Evolutionary conservation across 495 filamentous ascomycete species (phyloP).

Genomic region (Friedmanniomyces simplex): DNA sequence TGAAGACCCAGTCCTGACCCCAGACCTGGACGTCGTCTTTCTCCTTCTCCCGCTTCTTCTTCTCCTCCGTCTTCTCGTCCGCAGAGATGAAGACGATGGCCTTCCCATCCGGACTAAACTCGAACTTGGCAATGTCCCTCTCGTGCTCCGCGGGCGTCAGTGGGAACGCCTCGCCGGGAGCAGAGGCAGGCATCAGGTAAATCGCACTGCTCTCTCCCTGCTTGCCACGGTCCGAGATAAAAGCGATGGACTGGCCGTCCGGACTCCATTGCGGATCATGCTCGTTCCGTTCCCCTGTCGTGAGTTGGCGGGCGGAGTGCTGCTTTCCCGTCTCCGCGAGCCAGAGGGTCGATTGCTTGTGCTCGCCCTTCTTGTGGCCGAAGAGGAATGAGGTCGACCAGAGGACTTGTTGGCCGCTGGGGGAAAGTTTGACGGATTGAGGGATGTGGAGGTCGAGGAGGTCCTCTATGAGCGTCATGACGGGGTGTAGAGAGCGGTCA

Average conservation of each 20-base stretch:
- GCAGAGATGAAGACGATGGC: constrained; percentile 24
- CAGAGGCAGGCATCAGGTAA: constrained; percentile 11
- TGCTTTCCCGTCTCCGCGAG: constrained; percentile 19
- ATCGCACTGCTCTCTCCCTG: constrained; percentile 21
- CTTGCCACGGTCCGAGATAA: constrained; percentile 23
- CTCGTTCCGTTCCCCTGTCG: constrained; percentile 20
- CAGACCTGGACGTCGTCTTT: constrained; percentile 51
- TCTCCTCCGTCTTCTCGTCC: constrained; percentile 22
- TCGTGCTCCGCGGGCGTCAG: constrained; percentile 18
- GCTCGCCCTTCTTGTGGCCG: constrained; percentile 9
- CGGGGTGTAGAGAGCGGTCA: background rate
- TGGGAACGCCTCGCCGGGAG: constrained; percentile 4
- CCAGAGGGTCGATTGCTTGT: constrained; percentile 17
- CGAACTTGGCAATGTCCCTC: constrained; percentile 12
- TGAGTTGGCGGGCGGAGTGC: constrained; percentile 21
- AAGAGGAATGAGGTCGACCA: constrained; percentile 10
- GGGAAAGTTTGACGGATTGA: constrained; percentile 15
- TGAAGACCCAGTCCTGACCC: constrained; percentile 23
- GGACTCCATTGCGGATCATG: constrained; percentile 17
- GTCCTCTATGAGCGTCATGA: constrained; percentile 3
- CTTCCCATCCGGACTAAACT: constrained; percentile 21
- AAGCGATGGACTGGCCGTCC: constrained; percentile 18
- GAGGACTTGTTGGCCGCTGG: constrained; percentile 16
- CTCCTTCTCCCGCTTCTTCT: constrained; percentile 11
- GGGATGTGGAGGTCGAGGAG: constrained; percentile 20